Evolutionary conservation across 2,329 filamentous ascomycete species (phyloP), one percentile per base, ranked within the genome.

Genomic region (Colletotrichum costaricense): DNA sequence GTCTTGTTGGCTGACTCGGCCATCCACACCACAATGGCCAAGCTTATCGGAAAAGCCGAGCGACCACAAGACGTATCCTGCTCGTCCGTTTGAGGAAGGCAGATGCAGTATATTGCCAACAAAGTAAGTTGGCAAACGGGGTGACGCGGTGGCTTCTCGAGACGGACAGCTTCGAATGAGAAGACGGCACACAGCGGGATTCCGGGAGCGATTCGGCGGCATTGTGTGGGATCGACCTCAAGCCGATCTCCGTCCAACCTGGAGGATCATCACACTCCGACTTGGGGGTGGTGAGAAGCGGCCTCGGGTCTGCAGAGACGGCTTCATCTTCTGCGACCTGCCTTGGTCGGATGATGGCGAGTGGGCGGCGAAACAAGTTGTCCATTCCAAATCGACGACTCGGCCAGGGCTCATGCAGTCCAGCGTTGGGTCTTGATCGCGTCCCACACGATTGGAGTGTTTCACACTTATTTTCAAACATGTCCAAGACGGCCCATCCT

Each of bases 401-500:
- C 30, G 26, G 55, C 46, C 69, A 60, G 60, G 67, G 46, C 22
- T 57, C 33, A 35, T 62, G 59, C 67, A 73, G 46, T 56, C 56
- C 70, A 66, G 70, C 56, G 60, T 70, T 49, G 56, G 67, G 70
- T 70, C 67, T 70, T 69, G 70, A 64, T 69, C 66, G 22, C 66
- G 59, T 64, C 59, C 66, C 69, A 67, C 69, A 65, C 69, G 19
- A 60, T 63, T 73, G 67, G 58, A 57, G 55, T 38, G 70, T 73
- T 73, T 73, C 70, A 73, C 38, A 59, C 62, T 70, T 16, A 26
- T 62, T 70, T 70, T 56, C 70, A 70, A 73, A 73, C 60, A 57
- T 70, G 42, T 26, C 60, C 60, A 62, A 73, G 70, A 73, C 70
- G 67, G 38, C 33, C 12, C 28, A 70, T 59, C 67, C 67, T 56